phyloP scores from a whole-genome alignment of 768 basidiomycete genomes.

The Mycena alexandri region DNA sequence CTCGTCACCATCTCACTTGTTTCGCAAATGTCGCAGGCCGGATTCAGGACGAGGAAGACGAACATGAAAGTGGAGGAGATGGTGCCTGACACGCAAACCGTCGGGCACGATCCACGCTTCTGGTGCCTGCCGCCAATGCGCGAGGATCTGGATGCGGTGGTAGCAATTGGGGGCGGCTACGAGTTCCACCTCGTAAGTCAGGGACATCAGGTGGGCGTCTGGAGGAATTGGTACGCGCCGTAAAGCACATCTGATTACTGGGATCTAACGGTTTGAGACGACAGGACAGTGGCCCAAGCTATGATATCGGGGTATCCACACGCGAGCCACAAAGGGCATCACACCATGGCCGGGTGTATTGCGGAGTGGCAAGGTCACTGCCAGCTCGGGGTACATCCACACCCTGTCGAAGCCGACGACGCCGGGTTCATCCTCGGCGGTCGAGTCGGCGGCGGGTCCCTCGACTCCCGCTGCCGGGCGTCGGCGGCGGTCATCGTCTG shows the following conservation, averaged over 20 bases:
- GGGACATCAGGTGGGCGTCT: neutral
- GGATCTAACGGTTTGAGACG: no score
- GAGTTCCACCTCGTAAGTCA: neutral
- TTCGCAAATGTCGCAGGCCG: no score
- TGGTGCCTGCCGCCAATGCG: slow-evolving; percentile 5
- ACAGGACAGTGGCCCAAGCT: neutral
- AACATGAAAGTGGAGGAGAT: neutral
- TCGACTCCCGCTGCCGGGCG: no score
- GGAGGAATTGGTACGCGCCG: neutral
- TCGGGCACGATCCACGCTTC: neutral
- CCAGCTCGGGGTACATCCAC: neutral
- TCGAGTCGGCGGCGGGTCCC: no score
- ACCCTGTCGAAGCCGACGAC: no score
- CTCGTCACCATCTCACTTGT: no score
- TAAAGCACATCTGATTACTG: no score
- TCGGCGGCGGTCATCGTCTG: no score
- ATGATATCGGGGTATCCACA: neutral
- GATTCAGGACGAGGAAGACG: no score
- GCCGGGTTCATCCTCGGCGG: no score
- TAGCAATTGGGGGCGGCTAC: neutral
- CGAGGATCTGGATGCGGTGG: neutral
- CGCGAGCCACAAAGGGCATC: neutral
- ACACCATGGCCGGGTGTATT: neutral
- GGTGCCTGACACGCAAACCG: neutral
- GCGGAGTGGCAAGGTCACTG: neutral